Evolutionary conservation across 2,329 filamentous ascomycete genomes (phyloP).

Genomic region (Fusarium coicis): DNA sequence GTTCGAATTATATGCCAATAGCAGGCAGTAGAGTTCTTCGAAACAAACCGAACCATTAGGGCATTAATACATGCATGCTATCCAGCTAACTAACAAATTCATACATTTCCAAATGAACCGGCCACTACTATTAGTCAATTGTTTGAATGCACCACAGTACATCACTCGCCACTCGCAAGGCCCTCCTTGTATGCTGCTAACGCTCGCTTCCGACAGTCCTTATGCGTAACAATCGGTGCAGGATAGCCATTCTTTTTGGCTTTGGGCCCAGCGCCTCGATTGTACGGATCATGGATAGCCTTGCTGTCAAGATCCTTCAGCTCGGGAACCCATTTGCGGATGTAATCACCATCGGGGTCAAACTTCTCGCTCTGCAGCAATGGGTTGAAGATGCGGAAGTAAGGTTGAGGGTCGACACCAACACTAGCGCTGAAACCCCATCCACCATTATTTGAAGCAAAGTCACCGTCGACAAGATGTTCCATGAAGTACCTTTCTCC

Average conservation of each 20-base stretch:
- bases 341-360: slow-evolving; percentile 81
- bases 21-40: not conserved
- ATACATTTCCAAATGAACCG: not conserved
- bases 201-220: slow-evolving; percentile 72
- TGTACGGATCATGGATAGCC: slow-evolving; percentile 85
- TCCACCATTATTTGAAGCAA: slow-evolving; percentile 78
- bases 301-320: slow-evolving; percentile 70
- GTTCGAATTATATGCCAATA: not conserved
- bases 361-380: slow-evolving; percentile 87
- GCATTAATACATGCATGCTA: not conserved
- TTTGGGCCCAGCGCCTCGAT: slow-evolving; percentile 65
- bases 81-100: not conserved
- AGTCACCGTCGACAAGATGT: slow-evolving; percentile 80
- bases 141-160: not conserved
- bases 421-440: slow-evolving; percentile 70
- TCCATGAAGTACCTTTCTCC: slow-evolving; percentile 88
- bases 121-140: not conserved
- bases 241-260: slow-evolving; percentile 79
- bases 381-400: slow-evolving; percentile 92
- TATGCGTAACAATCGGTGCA: slow-evolving; percentile 78
- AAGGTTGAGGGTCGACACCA: slow-evolving; percentile 87
- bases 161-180: slow-evolving; percentile 44
- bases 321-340: slow-evolving; percentile 85
- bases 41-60: not conserved
- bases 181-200: slow-evolving; percentile 75